Base-by-base conservation (phyloP, 1,284 basidiomycete genomes). In the Sphaerobolus stellatus region DNA sequence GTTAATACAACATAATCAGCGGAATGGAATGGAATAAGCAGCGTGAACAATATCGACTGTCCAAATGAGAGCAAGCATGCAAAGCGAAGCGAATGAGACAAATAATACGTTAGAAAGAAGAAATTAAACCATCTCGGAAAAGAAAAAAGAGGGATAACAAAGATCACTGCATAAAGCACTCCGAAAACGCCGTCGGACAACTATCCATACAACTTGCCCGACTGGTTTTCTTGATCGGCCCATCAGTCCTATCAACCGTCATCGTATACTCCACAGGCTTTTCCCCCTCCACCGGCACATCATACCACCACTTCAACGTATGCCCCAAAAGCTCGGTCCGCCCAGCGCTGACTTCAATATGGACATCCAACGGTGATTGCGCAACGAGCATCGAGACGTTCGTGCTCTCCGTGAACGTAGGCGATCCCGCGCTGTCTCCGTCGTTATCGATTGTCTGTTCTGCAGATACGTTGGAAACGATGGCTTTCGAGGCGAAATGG, bases 281-380 rank as follows among this genome's bases (percentile, higher is more conserved):
- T n/a, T n/a, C n/a, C n/a, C n/a, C n/a, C 4, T 63, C 66, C 16
- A 62, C 58, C 1, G 91, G 90, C 1, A 84, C 77, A 29, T 80
- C 77, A 67, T 97, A 95, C 79, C 84, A 94, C 95, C 95, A 98
- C 61, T 78, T 78, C 51, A 98, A 68, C 33, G 73, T 80, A 72
- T 88, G 86, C 2, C 90, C 92, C 7, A 82, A 74, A 7, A 91
- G 73, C 57, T 78, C 77, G 75, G 82, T 92, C 34, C 75, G 66
- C 1, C 94, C 94, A 1, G 5, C 24, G 31, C 22, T 40, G 30
- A 56, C 50, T 18, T 52, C 38, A 13, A 52, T 41, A 24, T 43
- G 22, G 20, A 52, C 25, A 31, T 52, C 50, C 9, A 52, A 36
- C 4, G 50, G 44, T 2, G 49, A 50, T 29, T 29, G 49, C n/a